Conservation (phyloP, 2,329 filamentous ascomycete genomes). For the Allantophomopsis lycopodina region DNA sequence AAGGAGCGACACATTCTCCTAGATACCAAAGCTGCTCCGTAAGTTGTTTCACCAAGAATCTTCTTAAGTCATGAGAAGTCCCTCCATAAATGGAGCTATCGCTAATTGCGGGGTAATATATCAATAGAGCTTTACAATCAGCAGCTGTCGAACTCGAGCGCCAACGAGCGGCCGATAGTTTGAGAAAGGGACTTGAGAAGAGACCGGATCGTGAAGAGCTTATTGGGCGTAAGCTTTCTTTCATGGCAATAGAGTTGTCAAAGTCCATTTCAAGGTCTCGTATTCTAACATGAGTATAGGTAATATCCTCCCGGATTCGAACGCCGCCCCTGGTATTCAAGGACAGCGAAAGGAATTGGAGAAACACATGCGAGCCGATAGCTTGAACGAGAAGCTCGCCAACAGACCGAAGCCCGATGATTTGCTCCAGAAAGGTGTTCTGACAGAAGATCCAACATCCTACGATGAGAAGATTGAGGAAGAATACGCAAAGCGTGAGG, state of each 20-base stretch:
- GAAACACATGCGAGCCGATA: constrained; percentile 78
- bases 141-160: constrained; percentile 48
- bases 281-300: constrained; percentile 28
- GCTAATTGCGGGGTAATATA: constrained; percentile 12
- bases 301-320: constrained; percentile 75
- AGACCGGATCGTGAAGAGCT: constrained; percentile 60
- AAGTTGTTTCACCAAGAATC: constrained; percentile 13
- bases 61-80: not conserved
- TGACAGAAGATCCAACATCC: constrained; percentile 54
- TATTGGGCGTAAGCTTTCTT: constrained; percentile 51
- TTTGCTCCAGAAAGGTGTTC: constrained; percentile 66
- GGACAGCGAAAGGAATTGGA: constrained; percentile 75
- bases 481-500: constrained; percentile 49
- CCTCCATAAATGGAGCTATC: not conserved
- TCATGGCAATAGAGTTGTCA: not conserved
- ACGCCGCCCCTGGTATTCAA: constrained; percentile 63
- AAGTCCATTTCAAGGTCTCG: not conserved
- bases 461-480: constrained; percentile 50
- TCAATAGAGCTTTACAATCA: constrained; percentile 42
- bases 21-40: constrained; percentile 55
- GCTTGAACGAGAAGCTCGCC: constrained; percentile 74
- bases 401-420: constrained; percentile 64
- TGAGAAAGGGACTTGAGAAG: constrained; percentile 50
- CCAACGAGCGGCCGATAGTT: constrained; percentile 44
- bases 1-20: constrained; percentile 57